Evolutionary conservation across 2,329 filamentous ascomycete species (phyloP), one percentile per base, ranked within the genome.

Genomic region (Phoma sp.): DNA sequence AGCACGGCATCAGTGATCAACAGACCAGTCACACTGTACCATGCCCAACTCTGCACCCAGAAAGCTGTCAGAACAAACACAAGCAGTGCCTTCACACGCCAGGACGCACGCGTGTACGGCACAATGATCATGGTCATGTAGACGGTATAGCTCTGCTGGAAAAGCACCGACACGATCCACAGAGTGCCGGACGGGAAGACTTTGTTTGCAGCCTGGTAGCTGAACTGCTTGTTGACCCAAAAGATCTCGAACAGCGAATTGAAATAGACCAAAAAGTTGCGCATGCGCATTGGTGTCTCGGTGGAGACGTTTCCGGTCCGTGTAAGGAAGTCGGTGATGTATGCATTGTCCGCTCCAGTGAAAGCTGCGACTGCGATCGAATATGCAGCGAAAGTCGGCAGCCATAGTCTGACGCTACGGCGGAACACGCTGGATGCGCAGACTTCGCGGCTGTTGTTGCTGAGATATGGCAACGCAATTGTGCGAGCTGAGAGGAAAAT

Each of bases 111-210:
- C 1, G 77, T 79, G 63, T 73, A 78, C 4, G 78, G 80, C 9
- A 80, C 70, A 47, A 79, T 79, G 51, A 80, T 64, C 78, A 80
- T 80, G 4, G 77, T 71, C 67, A 80, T 79, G 61, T 80, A 82
- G 8, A 80, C 72, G 0, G 80, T 82, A 63, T 78, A 80, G 58
- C 74, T 77, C 57, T 81, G 79, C 47, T 74, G 70, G 60, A 78
- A 81, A 15, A 81, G 70, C n/a, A 77, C 70, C 6, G 72, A 77
- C 27, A 80, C 60, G 9, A 74, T 75, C 78, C 79, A 81, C n/a
- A 81, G 63, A 0, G 76, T 80, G n/a, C 74, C 68, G 2, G 77
- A 76, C 1, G 80, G 79, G 60, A 79, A 81, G 4, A 74, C 77
- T 12, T 57, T 65, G 49, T 74, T 79, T 2, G 72, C 79, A 13